Evolutionary conservation across 2,329 filamentous ascomycete species (phyloP).

Genomic region (Aspergillus tanneri): DNA sequence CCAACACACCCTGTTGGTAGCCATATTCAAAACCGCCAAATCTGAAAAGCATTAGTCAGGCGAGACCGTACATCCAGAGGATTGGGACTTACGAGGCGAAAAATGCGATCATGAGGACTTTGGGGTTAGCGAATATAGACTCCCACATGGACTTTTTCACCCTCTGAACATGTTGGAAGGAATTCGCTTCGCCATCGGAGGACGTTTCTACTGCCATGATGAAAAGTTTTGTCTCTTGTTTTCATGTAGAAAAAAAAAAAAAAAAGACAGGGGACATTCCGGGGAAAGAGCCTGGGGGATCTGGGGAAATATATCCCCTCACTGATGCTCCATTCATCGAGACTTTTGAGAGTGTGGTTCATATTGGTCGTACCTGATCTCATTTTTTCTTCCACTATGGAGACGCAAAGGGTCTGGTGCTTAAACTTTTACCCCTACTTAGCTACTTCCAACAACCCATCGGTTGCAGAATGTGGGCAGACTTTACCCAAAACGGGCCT

Average conservation of each 20-base stretch:
- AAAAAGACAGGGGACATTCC: constrained; percentile 1
- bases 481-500: not conserved
- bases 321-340: not conserved
- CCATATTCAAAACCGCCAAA: constrained; percentile 52
- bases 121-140: constrained; percentile 38
- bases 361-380: not conserved
- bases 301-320: constrained; percentile 6
- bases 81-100: constrained; percentile 42
- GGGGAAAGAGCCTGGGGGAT: constrained; percentile 5
- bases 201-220: constrained; percentile 1
- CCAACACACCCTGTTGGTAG: constrained; percentile 47
- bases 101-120: constrained; percentile 53
- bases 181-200: not conserved
- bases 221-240: not conserved
- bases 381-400: not conserved
- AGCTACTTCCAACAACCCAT: too few relatives aligned
- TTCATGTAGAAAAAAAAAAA: not conserved
- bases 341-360: not conserved
- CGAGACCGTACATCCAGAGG: not conserved
- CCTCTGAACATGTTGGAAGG: constrained; percentile 18
- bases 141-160: constrained; percentile 29
- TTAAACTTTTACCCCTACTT: not conserved
- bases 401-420: not conserved
- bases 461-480: not conserved
- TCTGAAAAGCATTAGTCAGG: constrained; percentile 9